A percentile compares a stretch with the other conserved stretches of the same genome.
These are phyloP conservation scores for Pseudogymnoascus sp. DNA, from an alignment of 2,329 filamentous ascomycete species.

Conservation along the genomic window DNA sequence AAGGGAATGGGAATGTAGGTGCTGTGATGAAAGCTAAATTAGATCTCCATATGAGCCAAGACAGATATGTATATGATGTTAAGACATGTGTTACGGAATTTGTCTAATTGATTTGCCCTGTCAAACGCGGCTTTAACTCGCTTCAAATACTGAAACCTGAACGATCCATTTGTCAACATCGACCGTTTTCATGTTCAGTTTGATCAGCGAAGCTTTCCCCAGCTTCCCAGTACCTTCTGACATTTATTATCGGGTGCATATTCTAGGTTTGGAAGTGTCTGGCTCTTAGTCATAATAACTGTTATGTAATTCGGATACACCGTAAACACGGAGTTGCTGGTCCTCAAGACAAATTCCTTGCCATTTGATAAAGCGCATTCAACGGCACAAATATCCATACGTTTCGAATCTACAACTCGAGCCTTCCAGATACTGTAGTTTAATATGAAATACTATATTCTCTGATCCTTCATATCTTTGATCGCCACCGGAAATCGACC, in stretches of 20 bases:
- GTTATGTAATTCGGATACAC: not conserved
- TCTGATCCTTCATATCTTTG: not conserved
- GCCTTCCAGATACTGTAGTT: not conserved
- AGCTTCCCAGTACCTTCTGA: not conserved
- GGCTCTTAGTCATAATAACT: not conserved
- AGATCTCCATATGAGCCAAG: slow-evolving; percentile 1
- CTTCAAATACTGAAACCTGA: not conserved
- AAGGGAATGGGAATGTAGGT: not conserved
- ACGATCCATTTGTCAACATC: not conserved
- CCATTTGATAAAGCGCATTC: not conserved
- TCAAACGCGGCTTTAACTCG: not conserved
- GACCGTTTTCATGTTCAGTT: not conserved
- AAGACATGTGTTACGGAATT: not conserved
- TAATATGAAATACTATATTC: not conserved
- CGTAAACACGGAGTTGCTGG: not conserved
- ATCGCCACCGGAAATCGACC: not conserved
- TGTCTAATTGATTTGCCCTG: not conserved
- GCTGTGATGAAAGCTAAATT: not conserved
- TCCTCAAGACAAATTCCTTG: not conserved
- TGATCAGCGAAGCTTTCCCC: not conserved
- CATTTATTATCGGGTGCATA: not conserved
- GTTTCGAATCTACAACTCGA: not conserved
- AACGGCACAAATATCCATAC: not conserved
- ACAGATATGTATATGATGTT: slow-evolving; percentile 5
- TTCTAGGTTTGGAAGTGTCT: not conserved